Conservation (phyloP, 2,329 filamentous ascomycete species). For the Hypoxylon sp. region DNA sequence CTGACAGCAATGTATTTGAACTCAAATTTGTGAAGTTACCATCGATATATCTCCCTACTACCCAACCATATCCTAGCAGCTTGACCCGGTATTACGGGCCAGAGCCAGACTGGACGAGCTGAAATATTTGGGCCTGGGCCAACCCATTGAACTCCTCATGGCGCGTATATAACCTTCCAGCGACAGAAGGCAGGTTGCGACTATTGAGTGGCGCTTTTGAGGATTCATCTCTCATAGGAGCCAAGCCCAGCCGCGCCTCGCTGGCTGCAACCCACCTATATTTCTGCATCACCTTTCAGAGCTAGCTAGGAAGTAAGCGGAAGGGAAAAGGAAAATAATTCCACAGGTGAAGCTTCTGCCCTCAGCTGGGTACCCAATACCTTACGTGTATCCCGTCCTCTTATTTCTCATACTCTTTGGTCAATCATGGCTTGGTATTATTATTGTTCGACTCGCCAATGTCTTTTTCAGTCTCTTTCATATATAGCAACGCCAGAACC, state of each 20-base stretch:
- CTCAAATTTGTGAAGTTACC: background rate
- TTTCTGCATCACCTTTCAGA: conserved; percentile 8
- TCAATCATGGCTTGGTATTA: background rate
- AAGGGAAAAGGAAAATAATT: background rate
- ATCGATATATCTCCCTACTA: background rate
- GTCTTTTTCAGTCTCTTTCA: background rate
- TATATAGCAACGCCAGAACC: no score
- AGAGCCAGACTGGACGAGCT: conserved; percentile 4
- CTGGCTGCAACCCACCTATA: conserved; percentile 23
- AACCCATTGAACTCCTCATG: conserved; percentile 12
- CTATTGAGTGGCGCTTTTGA: conserved; percentile 33
- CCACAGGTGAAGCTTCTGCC: conserved; percentile 7
- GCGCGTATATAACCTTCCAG: conserved; percentile 7
- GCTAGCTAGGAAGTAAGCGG: background rate
- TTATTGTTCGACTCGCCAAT: background rate
- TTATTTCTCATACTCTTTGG: background rate
- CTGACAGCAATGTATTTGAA: conserved; percentile 10
- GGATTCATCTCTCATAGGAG: conserved; percentile 14
- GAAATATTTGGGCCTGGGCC: conserved; percentile 14
- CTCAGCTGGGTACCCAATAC: conserved; percentile 27
- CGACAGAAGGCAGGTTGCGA: conserved; percentile 11
- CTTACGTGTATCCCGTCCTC: background rate
- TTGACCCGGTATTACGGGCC: background rate
- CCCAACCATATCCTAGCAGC: conserved; percentile 3
- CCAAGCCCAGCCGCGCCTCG: conserved; percentile 26